A percentile compares a stretch with the other conserved stretches of the same genome.
Evolutionary conservation across 352 stramenopile genomes (phyloP).

Genomic region (Thalassiosira livingstoniorum): DNA sequence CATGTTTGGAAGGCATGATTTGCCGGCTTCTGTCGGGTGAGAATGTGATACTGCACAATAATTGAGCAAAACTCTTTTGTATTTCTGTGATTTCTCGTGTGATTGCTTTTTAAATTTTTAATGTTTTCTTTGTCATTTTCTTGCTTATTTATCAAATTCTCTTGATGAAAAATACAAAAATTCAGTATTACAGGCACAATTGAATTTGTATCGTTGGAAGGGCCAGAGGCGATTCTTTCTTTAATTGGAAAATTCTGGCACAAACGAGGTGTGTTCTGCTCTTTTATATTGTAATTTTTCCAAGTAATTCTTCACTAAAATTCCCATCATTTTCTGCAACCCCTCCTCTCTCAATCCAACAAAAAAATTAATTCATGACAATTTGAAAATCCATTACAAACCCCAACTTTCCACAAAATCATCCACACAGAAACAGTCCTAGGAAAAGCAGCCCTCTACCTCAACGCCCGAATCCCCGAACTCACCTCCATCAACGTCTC

Average conservation of each 20-base stretch:
- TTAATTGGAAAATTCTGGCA: conserved; percentile 79
- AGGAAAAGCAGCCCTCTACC: conserved; percentile 77
- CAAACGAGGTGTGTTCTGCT: conserved; percentile 38
- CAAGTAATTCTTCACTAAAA: neutral
- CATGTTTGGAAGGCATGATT: conserved; percentile 82
- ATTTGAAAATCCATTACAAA: neutral
- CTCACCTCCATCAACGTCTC: conserved; percentile 68
- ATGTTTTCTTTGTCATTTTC: neutral
- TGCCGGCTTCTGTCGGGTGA: conserved; percentile 55
- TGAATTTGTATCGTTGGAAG: conserved; percentile 71
- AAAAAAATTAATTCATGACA: neutral
- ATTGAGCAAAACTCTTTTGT: too few species aligned
- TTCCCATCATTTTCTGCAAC: neutral
- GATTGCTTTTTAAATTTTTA: too few species aligned
- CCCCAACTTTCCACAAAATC: neutral
- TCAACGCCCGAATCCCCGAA: conserved; percentile 80
- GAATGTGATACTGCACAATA: conserved; percentile 5
- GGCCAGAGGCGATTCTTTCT: conserved; percentile 66
- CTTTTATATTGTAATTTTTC: neutral
- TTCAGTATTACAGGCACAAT: conserved; percentile 75
- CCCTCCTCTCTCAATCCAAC: neutral
- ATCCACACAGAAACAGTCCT: conserved; percentile 61
- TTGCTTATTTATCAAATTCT: neutral
- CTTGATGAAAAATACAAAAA: neutral
- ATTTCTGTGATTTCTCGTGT: too few species aligned